These are phyloP conservation scores for Abrus precatorius DNA, from an alignment of 306 rosid species.

Conservation along the genomic window DNA sequence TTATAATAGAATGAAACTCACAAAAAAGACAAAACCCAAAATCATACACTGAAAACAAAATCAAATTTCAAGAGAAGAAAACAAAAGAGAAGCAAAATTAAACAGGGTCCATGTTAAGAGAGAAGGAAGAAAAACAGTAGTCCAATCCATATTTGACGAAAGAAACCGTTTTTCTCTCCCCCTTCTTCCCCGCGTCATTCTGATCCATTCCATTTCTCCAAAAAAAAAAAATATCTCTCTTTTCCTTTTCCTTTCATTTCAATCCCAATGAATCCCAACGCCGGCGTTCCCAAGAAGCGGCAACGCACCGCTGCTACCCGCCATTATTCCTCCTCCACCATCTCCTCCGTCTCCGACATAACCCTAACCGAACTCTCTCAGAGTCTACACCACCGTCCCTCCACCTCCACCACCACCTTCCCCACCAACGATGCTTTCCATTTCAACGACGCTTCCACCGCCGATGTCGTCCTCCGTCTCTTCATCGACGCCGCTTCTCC, in stretches of 20 bases:
- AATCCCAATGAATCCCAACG: conserved; percentile 48
- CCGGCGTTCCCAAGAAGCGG: conserved; percentile 63
- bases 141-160: background rate
- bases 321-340: conserved; percentile 48
- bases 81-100: background rate
- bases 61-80: background rate
- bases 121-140: background rate
- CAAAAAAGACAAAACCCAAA: too few relatives aligned
- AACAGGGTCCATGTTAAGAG: too few relatives aligned
- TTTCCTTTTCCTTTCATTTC: background rate
- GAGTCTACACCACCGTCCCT: background rate
- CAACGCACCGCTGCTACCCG: conserved; percentile 66
- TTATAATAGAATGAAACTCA: too few relatives aligned
- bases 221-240: background rate
- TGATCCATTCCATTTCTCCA: background rate
- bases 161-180: background rate
- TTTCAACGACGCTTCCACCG: conserved; percentile 73
- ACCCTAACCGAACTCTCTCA: conserved; percentile 36
- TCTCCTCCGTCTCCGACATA: conserved; percentile 15
- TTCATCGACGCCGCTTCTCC: conserved; percentile 57
- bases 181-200: too few relatives aligned
- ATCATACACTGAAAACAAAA: too few relatives aligned
- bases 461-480: conserved; percentile 78
- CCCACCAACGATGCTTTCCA: background rate
- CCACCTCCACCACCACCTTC: background rate